Conservation (phyloP, 140 eudicot genomes). For the Flaveria floridana region DNA sequence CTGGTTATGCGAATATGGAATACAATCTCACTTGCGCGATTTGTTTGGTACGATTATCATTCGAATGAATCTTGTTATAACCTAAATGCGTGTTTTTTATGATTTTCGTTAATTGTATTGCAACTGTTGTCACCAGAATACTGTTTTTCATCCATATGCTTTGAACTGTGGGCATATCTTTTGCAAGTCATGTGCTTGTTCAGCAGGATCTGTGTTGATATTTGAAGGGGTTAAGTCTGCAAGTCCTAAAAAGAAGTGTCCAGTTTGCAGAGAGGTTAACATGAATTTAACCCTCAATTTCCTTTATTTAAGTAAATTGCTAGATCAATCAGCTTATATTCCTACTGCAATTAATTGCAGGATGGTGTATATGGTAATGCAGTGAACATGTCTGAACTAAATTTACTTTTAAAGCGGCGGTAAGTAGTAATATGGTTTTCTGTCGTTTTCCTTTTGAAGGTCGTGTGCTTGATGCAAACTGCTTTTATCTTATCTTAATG, state of each 20-base stretch:
- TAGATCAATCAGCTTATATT: neutral
- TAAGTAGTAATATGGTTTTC: constrained; percentile 14
- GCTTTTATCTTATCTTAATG: too few species aligned
- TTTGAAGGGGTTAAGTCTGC: constrained; percentile 58
- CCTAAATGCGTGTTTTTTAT: neutral
- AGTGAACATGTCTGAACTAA: constrained; percentile 51
- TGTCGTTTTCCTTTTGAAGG: neutral
- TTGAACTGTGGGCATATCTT: constrained; percentile 63
- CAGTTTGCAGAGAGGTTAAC: constrained; percentile 67
- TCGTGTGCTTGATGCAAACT: too few species aligned
- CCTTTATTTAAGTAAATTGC: neutral
- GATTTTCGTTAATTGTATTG: neutral
- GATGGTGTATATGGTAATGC: constrained; percentile 53
- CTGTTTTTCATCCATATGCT: constrained; percentile 54
- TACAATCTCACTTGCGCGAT: constrained; percentile 56
- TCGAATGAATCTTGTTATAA: neutral
- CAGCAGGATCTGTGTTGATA: constrained; percentile 53
- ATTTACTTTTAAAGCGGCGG: constrained; percentile 53
- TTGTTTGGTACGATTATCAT: constrained; percentile 47
- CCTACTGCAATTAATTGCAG: constrained; percentile 29
- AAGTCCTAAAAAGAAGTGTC: constrained; percentile 44
- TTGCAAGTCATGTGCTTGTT: constrained; percentile 65
- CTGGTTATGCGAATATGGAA: constrained; percentile 44
- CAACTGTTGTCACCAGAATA: constrained; percentile 35
- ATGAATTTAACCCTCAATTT: neutral